Percentiles rank a stretch among this genome's conserved stretches.
Evolutionary conservation across 441 rosid genomes (phyloP).

Genomic region (Lagerstroemia fauriei): DNA sequence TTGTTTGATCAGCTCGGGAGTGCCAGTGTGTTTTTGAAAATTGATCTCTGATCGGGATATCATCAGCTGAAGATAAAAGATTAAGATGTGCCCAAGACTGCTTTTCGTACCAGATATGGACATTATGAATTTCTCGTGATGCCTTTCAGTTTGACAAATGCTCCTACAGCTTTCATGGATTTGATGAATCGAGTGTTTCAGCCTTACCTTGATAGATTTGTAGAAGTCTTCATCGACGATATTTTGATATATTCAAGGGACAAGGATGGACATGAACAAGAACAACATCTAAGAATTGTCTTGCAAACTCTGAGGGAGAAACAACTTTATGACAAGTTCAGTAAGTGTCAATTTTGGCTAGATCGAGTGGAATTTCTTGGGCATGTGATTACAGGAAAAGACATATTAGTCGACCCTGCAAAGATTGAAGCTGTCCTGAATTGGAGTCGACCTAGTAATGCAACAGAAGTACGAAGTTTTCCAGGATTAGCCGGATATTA

Average conservation of each 20-base stretch:
- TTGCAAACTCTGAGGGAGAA: neutral
- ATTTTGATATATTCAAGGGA: neutral
- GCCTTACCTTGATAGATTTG: neutral
- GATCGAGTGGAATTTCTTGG: neutral
- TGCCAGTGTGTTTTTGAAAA: neutral
- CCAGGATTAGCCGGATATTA: neutral
- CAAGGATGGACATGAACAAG: neutral
- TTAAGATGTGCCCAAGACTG: neutral
- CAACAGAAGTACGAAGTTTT: neutral
- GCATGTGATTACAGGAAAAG: neutral
- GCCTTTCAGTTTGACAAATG: slow-evolving; percentile 11
- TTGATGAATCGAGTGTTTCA: neutral
- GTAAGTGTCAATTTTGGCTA: neutral
- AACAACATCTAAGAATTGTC: neutral
- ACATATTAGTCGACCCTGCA: neutral
- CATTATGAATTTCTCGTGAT: slow-evolving; percentile 18
- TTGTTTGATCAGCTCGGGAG: slow-evolving; percentile 9
- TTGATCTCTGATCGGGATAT: slow-evolving; percentile 3
- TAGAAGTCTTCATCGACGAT: neutral
- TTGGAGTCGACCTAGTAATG: neutral
- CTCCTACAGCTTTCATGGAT: neutral
- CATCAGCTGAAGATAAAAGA: slow-evolving; percentile 8
- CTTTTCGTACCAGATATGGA: slow-evolving; percentile 10
- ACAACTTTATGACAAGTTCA: neutral
- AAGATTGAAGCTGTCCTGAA: neutral